A percentile compares a stretch with the other conserved stretches of the same genome.
phyloP scores from a whole-genome alignment of 768 basidiomycete genomes.

The Neoboletus subvelutipes region DNA sequence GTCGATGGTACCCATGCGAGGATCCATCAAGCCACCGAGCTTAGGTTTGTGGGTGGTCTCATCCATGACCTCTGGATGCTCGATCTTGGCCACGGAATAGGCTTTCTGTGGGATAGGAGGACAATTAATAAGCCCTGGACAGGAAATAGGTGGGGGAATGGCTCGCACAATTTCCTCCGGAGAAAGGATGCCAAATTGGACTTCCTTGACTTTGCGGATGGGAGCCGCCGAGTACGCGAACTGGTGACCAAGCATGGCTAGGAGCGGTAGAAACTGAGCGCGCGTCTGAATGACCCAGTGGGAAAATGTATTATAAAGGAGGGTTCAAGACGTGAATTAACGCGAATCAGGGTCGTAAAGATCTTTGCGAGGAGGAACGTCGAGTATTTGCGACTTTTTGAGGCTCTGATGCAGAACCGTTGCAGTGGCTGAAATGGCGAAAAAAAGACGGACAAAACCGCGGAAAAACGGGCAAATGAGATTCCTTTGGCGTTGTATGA shows the following conservation, averaged over 20 bases:
- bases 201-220: conserved; percentile 93
- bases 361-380: conserved; percentile 1
- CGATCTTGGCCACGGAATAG: conserved; percentile 96
- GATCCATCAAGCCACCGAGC: conserved; percentile 94
- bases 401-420: conserved; percentile 2
- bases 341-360: conserved; percentile 22
- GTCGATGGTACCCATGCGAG: conserved; percentile 96
- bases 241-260: conserved; percentile 80
- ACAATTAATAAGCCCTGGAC: conserved; percentile 8
- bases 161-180: conserved; percentile 91
- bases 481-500: conserved; percentile 1
- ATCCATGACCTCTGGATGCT: conserved; percentile 98
- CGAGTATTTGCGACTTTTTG: conserved; percentile 24
- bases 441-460: conserved; percentile 17
- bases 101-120: conserved; percentile 72
- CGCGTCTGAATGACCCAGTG: conserved; percentile 16
- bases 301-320: conserved; percentile 1
- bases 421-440: conserved; percentile 4
- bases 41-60: conserved; percentile 89
- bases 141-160: background rate
- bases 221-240: conserved; percentile 94
- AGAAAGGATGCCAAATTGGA: conserved; percentile 97
- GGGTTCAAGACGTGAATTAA: conserved; percentile 25
- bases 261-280: conserved; percentile 2
- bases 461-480: conserved; percentile 11